Percentiles rank a stretch among this genome's conserved stretches.
Evolutionary conservation across 768 basidiomycete species (phyloP).

Genomic region (Tephrocybe sp.): DNA sequence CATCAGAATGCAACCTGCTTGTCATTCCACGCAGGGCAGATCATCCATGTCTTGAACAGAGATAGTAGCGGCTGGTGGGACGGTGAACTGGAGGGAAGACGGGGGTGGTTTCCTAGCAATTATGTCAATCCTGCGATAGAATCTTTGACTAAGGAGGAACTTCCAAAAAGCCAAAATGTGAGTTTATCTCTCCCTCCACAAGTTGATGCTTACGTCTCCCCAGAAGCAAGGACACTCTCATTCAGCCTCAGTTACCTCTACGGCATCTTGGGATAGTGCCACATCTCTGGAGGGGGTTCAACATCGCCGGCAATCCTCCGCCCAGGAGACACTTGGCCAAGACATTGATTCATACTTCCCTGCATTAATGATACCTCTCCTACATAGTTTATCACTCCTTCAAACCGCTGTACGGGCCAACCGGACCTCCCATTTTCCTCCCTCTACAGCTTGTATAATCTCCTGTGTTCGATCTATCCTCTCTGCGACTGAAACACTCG

Average conservation of each 20-base stretch:
- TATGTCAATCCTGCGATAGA: conserved; percentile 75
- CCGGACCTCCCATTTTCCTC: conserved; percentile 82
- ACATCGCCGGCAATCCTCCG: conserved; percentile 43
- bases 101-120: conserved; percentile 99
- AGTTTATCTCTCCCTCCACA: conserved; percentile 16
- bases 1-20: conserved; percentile 77
- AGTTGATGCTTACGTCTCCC: conserved; percentile 12
- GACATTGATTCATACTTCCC: conserved; percentile 67
- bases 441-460: conserved; percentile 92
- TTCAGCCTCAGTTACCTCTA: conserved; percentile 49
- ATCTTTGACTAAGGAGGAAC: conserved; percentile 56
- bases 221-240: conserved; percentile 44
- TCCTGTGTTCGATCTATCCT: conserved; percentile 89
- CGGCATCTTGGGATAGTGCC: conserved; percentile 52
- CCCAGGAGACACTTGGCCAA: conserved; percentile 42
- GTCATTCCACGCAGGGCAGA: conserved; percentile 84
- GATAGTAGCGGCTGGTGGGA: conserved; percentile 98
- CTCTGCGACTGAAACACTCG: conserved; percentile 77
- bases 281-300: conserved; percentile 33
- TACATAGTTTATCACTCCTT: conserved; percentile 82
- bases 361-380: conserved; percentile 76
- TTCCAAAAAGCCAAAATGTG: conserved; percentile 43
- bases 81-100: conserved; percentile 81
- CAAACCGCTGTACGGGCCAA: conserved; percentile 81
- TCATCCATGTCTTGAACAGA: conserved; percentile 86